Evolutionary conservation across 2,329 filamentous ascomycete species (phyloP).

Genomic region (Diplodia intermedia): DNA sequence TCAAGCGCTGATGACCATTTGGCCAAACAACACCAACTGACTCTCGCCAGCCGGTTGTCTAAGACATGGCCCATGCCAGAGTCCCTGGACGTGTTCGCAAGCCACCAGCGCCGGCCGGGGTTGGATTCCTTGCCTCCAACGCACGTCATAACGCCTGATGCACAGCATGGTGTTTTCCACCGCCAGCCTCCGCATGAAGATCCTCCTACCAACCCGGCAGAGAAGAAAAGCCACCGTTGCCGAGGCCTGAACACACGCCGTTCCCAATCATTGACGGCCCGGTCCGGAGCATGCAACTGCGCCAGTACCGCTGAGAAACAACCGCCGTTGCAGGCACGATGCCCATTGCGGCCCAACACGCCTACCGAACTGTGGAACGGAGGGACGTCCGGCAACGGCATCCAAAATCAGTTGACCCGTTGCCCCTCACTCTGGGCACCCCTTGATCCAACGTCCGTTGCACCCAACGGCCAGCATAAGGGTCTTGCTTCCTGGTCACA

Average conservation of each 20-base stretch:
- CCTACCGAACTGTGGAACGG: background rate
- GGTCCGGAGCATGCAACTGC: conserved; percentile 20
- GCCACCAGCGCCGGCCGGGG: conserved; percentile 7
- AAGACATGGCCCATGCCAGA: conserved; percentile 4
- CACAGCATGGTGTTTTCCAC: conserved; percentile 20
- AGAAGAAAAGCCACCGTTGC: conserved; percentile 9
- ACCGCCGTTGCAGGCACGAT: background rate
- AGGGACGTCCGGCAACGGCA: background rate
- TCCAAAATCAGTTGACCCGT: conserved; percentile 10
- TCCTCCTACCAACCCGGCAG: conserved; percentile 10
- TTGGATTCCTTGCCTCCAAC: conserved; percentile 20
- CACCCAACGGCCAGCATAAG: background rate
- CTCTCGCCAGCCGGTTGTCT: conserved; percentile 3
- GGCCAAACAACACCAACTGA: conserved; percentile 6
- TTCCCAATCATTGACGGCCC: conserved; percentile 5
- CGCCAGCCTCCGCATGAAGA: conserved; percentile 20
- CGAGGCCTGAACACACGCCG: conserved; percentile 9
- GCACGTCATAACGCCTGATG: conserved; percentile 20
- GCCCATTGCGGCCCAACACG: conserved; percentile 17
- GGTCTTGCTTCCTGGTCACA: background rate
- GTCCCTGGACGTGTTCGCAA: conserved; percentile 23
- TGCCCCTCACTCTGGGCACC: conserved; percentile 5
- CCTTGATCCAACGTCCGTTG: background rate
- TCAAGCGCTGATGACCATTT: background rate
- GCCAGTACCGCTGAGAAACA: conserved; percentile 1